Percentiles rank a stretch among this genome's conserved stretches.
These are phyloP conservation scores for Francoa sonchifolia DNA, from an alignment of 441 rosid species.

Conservation along the genomic window DNA sequence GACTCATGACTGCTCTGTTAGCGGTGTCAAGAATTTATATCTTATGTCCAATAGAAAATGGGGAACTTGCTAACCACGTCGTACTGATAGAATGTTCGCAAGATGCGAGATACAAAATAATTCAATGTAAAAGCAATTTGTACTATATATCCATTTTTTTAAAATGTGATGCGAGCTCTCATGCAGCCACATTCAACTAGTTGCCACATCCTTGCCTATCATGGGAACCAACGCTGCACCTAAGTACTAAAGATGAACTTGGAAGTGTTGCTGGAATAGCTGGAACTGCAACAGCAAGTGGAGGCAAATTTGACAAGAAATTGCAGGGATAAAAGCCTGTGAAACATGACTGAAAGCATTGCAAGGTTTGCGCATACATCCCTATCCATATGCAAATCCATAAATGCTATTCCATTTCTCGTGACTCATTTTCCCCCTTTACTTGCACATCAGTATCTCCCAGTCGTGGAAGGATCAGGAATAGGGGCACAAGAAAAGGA, in stretches of 20 bases:
- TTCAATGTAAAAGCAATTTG: no score
- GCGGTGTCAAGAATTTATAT: no score
- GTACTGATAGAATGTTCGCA: no score
- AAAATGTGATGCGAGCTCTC: constrained; percentile 10
- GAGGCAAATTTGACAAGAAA: constrained; percentile 89
- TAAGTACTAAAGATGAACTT: constrained; percentile 55
- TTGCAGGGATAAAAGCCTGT: constrained; percentile 68
- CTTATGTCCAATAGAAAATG: no score
- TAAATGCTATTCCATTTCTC: constrained; percentile 5
- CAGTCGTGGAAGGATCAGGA: constrained; percentile 57
- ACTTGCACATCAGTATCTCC: constrained; percentile 45
- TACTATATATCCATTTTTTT: no score
- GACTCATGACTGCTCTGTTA: no score
- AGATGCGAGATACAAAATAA: no score
- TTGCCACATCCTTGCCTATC: constrained; percentile 76
- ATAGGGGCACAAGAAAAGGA: constrained; percentile 51
- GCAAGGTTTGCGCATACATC: constrained; percentile 41
- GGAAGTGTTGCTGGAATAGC: constrained; percentile 84
- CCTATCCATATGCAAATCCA: background rate
- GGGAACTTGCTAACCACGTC: no score
- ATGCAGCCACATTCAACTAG: constrained; percentile 80
- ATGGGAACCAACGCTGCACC: constrained; percentile 62
- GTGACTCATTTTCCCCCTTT: background rate
- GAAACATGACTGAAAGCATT: constrained; percentile 66
- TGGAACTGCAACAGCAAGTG: constrained; percentile 82